These are phyloP conservation scores for Scheffersomyces cryptocercus DNA, from an alignment of 1,139 yeast species.

Conservation along the genomic window DNA sequence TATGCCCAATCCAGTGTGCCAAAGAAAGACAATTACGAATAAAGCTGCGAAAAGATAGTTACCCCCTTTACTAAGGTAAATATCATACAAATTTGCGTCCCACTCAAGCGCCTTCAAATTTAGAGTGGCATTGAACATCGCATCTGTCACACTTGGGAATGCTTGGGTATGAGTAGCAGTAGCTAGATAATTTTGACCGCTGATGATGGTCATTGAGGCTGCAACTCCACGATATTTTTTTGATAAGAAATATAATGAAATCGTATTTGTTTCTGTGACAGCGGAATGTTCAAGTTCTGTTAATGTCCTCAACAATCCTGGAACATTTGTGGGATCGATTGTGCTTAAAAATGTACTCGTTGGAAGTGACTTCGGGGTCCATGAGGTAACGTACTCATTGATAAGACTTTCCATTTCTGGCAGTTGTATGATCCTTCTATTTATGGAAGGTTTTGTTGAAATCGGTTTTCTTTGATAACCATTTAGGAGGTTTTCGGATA, in stretches of 20 bases:
- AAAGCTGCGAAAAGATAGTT: conserved; percentile 29
- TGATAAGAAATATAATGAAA: conserved; percentile 18
- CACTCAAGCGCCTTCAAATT: conserved; percentile 28
- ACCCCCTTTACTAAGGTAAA: conserved; percentile 24
- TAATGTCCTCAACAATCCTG: conserved; percentile 9
- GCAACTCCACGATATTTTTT: conserved; percentile 33
- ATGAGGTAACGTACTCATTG: conserved; percentile 2
- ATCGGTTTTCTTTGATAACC: too few species aligned
- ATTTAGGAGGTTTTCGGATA: too few species aligned
- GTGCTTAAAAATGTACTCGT: conserved; percentile 17
- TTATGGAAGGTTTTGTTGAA: too few species aligned
- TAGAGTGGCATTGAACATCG: conserved; percentile 28
- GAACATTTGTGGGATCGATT: conserved; percentile 14
- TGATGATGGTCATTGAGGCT: conserved; percentile 34
- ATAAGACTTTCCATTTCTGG: neutral
- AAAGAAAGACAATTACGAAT: conserved; percentile 21
- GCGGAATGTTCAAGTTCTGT: conserved; percentile 8
- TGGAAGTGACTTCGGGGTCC: conserved; percentile 12
- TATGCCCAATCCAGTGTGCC: conserved; percentile 5
- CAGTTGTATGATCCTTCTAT: neutral
- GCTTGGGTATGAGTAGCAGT: conserved; percentile 33
- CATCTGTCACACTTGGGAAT: conserved; percentile 15
- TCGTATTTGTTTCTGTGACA: conserved; percentile 14
- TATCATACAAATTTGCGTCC: conserved; percentile 26
- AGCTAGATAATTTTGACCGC: conserved; percentile 32